A percentile compares a stretch with the other conserved stretches of the same genome.
phyloP scores from a whole-genome alignment of 1,139 yeast genomes.

The Diutina scorzettiae region DNA sequence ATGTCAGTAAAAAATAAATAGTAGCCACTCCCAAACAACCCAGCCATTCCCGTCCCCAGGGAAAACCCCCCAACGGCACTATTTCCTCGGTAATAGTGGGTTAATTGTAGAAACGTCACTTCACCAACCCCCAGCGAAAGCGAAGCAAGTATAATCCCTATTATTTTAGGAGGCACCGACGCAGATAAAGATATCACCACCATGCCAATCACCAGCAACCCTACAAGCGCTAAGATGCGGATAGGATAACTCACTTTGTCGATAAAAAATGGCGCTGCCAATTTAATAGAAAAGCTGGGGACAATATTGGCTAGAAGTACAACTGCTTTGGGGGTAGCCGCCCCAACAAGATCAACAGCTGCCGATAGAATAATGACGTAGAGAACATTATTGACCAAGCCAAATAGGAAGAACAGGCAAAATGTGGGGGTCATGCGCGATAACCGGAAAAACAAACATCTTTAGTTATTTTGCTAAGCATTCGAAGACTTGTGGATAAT shows the following conservation, averaged over 20 bases:
- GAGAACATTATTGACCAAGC: constrained; percentile 74
- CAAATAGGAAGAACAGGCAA: constrained; percentile 66
- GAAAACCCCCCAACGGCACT: constrained; percentile 74
- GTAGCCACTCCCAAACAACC: constrained; percentile 60
- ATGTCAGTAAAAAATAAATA: constrained; percentile 31
- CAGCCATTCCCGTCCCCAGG: constrained; percentile 94
- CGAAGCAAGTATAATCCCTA: constrained; percentile 77
- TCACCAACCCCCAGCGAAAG: constrained; percentile 86
- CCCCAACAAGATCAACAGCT: constrained; percentile 84
- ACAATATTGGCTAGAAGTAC: constrained; percentile 79
- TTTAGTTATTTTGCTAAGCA: too few species aligned
- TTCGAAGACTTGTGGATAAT: too few species aligned
- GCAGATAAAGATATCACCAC: constrained; percentile 41
- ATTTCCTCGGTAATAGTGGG: constrained; percentile 49
- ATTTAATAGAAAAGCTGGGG: constrained; percentile 67
- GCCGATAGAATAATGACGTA: constrained; percentile 89
- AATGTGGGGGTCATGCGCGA: too few species aligned
- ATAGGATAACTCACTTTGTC: constrained; percentile 48
- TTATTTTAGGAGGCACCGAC: constrained; percentile 26
- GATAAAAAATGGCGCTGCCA: constrained; percentile 68
- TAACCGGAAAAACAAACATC: too few species aligned
- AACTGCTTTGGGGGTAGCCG: constrained; percentile 69
- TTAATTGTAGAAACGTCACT: constrained; percentile 71
- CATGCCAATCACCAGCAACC: constrained; percentile 68
- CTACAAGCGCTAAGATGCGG: constrained; percentile 46